phyloP scores from a whole-genome alignment of 2,329 filamentous ascomycete species.

The Lachnellula occidentalis region DNA sequence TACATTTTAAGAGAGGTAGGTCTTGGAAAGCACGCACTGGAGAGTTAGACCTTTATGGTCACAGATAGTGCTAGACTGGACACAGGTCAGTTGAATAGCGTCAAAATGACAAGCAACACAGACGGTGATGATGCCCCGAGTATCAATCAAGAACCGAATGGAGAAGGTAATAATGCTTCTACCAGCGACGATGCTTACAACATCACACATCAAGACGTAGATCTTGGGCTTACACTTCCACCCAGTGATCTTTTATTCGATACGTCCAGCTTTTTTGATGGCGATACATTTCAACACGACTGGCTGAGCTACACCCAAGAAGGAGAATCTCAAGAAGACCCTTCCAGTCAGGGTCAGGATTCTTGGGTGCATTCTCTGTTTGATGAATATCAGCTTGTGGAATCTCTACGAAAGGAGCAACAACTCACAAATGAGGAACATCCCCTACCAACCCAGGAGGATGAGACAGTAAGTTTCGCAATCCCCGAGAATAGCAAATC shows the following conservation, averaged over 20 bases:
- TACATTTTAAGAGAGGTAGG: constrained; percentile 7
- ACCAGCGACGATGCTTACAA: not conserved
- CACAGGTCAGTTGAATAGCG: not conserved
- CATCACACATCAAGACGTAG: constrained; percentile 11
- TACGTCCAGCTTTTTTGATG: constrained; percentile 4
- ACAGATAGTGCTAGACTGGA: not conserved
- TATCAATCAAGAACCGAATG: not conserved
- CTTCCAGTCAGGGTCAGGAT: not conserved
- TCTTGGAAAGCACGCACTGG: not conserved
- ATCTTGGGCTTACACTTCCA: constrained; percentile 26
- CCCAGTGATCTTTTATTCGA: constrained; percentile 11
- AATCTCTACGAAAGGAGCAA: not conserved
- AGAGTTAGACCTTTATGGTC: not conserved
- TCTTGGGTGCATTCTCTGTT: not conserved
- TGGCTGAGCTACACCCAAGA: not conserved
- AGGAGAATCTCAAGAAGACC: not conserved
- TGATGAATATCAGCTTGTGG: not conserved
- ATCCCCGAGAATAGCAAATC: not conserved
- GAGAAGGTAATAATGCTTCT: constrained; percentile 28
- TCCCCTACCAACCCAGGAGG: not conserved
- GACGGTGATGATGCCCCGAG: not conserved
- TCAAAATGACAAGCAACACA: not conserved
- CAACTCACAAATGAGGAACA: not conserved
- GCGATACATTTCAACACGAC: not conserved
- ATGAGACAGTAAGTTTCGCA: not conserved